These are phyloP conservation scores for Achlya hypogyna DNA, from an alignment of 352 stramenopile species.

Conservation along the genomic window DNA sequence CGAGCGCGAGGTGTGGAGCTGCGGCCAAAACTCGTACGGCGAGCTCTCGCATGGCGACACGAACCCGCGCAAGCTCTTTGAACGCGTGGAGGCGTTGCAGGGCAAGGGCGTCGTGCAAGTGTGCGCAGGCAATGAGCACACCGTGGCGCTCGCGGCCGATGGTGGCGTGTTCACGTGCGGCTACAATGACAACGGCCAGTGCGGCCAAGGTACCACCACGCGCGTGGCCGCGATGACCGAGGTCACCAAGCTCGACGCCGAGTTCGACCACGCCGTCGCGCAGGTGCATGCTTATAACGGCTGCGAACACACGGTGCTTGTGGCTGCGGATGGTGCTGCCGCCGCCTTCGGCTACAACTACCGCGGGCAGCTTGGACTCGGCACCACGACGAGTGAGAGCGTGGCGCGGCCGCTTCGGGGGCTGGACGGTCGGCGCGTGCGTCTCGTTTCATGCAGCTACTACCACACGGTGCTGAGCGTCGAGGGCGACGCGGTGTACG, in stretches of 20 bases:
- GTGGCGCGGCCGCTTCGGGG: conserved; percentile 71
- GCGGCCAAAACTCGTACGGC: conserved; percentile 91
- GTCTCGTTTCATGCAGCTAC: conserved; percentile 87
- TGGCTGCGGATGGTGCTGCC: conserved; percentile 64
- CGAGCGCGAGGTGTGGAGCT: conserved; percentile 87
- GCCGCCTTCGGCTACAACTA: conserved; percentile 91
- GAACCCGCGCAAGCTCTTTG: conserved; percentile 68
- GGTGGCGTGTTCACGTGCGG: conserved; percentile 81
- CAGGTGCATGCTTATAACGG: conserved; percentile 91
- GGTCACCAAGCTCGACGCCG: conserved; percentile 45
- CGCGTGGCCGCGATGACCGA: conserved; percentile 66
- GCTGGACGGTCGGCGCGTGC: conserved; percentile 56
- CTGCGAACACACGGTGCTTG: conserved; percentile 86
- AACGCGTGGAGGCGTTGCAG: conserved; percentile 59
- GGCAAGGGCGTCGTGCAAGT: conserved; percentile 73
- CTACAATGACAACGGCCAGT: conserved; percentile 94
- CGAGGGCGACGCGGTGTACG: conserved; percentile 51
- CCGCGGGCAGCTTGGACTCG: conserved; percentile 85
- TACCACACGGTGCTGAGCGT: conserved; percentile 87
- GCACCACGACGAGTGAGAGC: conserved; percentile 78
- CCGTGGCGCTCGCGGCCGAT: conserved; percentile 60
- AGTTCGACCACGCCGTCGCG: conserved; percentile 28
- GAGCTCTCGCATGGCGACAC: conserved; percentile 89
- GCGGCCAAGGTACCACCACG: conserved; percentile 76
- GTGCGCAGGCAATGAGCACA: conserved; percentile 90